Conservation (phyloP, 1,284 basidiomycete species). For the Ceraceosorus bombacis region DNA sequence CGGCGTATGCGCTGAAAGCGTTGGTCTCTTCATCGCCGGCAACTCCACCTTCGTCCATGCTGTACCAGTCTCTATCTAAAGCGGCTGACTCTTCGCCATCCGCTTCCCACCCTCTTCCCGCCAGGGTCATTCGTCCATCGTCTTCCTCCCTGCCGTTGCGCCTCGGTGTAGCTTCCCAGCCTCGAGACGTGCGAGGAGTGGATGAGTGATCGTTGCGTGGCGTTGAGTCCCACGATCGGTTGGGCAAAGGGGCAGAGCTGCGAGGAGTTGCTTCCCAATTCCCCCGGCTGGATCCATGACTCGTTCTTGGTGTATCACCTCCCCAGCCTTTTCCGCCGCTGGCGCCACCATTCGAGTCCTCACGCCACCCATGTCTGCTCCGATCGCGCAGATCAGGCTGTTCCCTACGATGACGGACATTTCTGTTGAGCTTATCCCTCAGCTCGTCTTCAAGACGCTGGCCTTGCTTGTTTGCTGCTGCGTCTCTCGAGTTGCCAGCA, state of each 20-base stretch:
- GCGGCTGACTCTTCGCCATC: constrained; percentile 23
- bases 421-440: constrained; percentile 8
- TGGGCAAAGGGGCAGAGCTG: constrained; percentile 10
- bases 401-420: background rate
- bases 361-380: constrained; percentile 4
- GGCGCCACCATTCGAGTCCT: background rate
- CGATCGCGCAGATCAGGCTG: background rate
- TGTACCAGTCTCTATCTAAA: constrained; percentile 43
- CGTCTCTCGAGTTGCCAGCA: too few species aligned
- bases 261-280: constrained; percentile 7
- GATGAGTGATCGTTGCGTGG: constrained; percentile 15
- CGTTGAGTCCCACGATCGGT: constrained; percentile 29
- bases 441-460: constrained; percentile 5
- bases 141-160: constrained; percentile 55
- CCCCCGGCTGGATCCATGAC: background rate
- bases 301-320: background rate
- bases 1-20: constrained; percentile 74
- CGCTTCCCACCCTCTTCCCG: constrained; percentile 30
- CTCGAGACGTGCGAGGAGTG: constrained; percentile 17
- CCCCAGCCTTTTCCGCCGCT: background rate
- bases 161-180: constrained; percentile 28
- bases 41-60: constrained; percentile 44
- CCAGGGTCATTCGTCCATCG: constrained; percentile 51
- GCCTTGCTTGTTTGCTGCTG: background rate
- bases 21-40: constrained; percentile 82